A percentile compares a stretch with the other conserved stretches of the same genome.
These are phyloP conservation scores for Aspergillus conjunctus DNA, from an alignment of 495 filamentous ascomycete species.

Conservation along the genomic window DNA sequence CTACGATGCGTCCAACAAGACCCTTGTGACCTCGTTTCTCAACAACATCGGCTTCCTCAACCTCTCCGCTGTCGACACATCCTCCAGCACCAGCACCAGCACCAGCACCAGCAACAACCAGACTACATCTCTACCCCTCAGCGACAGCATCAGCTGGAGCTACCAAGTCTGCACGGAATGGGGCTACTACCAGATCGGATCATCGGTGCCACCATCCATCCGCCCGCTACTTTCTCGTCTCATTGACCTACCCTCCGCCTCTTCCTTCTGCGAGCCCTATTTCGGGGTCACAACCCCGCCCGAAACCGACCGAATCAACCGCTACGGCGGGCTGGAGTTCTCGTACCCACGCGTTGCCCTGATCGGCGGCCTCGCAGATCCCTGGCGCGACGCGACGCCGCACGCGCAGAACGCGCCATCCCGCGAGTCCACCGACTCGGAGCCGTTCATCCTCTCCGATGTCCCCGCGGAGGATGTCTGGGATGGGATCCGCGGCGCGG, in stretches of 20 bases:
- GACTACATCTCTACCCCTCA: slow-evolving; percentile 14
- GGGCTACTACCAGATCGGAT: slow-evolving; percentile 71
- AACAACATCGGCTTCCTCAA: slow-evolving; percentile 69
- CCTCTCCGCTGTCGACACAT: slow-evolving; percentile 28
- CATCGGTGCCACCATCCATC: slow-evolving; percentile 56
- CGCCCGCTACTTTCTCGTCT: slow-evolving; percentile 67
- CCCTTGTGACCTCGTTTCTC: slow-evolving; percentile 57
- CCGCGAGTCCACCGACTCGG: slow-evolving; percentile 53
- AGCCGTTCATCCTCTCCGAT: slow-evolving; percentile 66
- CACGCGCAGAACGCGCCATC: slow-evolving; percentile 53
- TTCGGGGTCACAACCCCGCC: slow-evolving; percentile 65
- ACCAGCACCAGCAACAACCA: not conserved
- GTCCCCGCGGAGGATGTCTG: slow-evolving; percentile 23
- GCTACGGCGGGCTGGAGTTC: slow-evolving; percentile 68
- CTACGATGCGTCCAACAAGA: slow-evolving; percentile 50
- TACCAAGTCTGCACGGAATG: slow-evolving; percentile 61
- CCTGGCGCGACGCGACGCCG: slow-evolving; percentile 68
- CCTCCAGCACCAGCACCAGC: not conserved
- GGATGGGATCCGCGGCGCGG: slow-evolving; percentile 43
- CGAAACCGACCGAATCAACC: slow-evolving; percentile 61
- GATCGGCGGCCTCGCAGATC: slow-evolving; percentile 69
- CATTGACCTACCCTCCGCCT: slow-evolving; percentile 56
- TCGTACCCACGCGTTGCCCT: slow-evolving; percentile 65
- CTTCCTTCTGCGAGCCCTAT: slow-evolving; percentile 54
- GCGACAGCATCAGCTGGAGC: slow-evolving; percentile 60